Evolutionary conservation across 805 yeast species (phyloP).

Genomic region (Saccharomycopsis capsularis): DNA sequence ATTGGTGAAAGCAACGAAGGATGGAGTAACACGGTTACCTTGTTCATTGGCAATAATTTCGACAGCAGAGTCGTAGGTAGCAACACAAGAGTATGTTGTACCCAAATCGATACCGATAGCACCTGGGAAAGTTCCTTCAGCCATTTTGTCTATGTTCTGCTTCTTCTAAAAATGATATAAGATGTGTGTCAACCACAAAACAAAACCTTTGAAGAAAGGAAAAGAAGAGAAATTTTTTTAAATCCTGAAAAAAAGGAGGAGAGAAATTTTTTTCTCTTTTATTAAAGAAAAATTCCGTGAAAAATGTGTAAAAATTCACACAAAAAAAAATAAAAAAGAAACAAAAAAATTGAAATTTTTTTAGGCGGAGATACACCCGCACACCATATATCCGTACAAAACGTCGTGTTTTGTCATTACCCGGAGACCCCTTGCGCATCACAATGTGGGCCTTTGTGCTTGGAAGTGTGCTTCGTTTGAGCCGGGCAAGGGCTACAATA

Average conservation of each 20-base stretch:
- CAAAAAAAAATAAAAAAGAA: background rate
- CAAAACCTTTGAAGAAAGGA: background rate
- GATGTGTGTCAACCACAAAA: background rate
- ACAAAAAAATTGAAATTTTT: too few relatives aligned
- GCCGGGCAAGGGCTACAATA: too few relatives aligned
- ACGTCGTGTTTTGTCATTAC: too few relatives aligned
- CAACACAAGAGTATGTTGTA: slow-evolving; percentile 79
- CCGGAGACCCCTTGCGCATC: too few relatives aligned
- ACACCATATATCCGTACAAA: too few relatives aligned
- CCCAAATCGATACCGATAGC: slow-evolving; percentile 98
- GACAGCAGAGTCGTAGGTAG: slow-evolving; percentile 70
- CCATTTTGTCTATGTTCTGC: slow-evolving; percentile 43
- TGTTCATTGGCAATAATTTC: slow-evolving; percentile 78
- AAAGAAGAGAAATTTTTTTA: background rate
- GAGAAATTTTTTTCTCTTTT: background rate
- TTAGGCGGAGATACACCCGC: too few relatives aligned
- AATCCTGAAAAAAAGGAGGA: background rate
- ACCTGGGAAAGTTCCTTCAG: slow-evolving; percentile 99
- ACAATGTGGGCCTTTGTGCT: too few relatives aligned
- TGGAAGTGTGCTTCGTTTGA: too few relatives aligned
- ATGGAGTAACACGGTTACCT: slow-evolving; percentile 82
- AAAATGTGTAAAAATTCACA: too few relatives aligned
- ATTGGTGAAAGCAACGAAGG: slow-evolving; percentile 73
- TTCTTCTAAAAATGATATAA: background rate
- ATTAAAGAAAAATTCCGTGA: too few relatives aligned